Evolutionary conservation across 163 green algal species (phyloP), one percentile per base, ranked within the genome.

Genomic region (Prototheca wickerhamii): DNA sequence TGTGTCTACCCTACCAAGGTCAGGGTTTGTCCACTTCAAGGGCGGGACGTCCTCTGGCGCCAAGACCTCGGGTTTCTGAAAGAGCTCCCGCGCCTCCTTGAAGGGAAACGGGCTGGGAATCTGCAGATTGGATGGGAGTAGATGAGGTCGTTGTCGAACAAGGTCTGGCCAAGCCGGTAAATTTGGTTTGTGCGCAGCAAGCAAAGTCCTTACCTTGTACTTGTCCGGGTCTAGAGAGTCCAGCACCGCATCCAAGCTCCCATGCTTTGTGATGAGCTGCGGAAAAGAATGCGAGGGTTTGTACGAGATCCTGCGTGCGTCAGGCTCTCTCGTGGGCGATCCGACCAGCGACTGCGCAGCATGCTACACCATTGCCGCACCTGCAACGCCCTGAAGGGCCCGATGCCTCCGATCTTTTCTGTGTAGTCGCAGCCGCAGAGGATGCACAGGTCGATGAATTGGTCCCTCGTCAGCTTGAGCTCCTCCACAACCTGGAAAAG

Each of bases 371-470:
- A n/a, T n/a, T n/a, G n/a, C 17, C 71, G 43, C n/a, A 74, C 35
- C 12, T 51, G 66, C 8, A 71, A 32, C 5, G 30, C 26, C 67
- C 68, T 54, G 25, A 60, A 70, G 58, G 53, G 65, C 12, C 73
- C 73, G 52, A 80, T 73, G 53, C 76, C 72, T 25, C 32, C 46
- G 69, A 99, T 97, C 61, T 78, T 93, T 50, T 78, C 71, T 32
- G 75, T 87, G 72, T 98, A 99, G 72, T 99, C 93, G 78, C 93
- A 98, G 34, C 93, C 93, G 70, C 87, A 96, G 35, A 98, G 76
- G 61, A 98, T 98, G 83, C 93, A 98, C 28, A 99, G 53, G 72
- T 99, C 93, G 10, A 98, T 85, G 67, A 99, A 98, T 72, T 95
- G 74, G 3, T 91, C 78, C 33, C 37, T 2, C 4, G 75, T 88